phyloP scores from a whole-genome alignment of 352 stramenopile genomes.

The Thalassiosira ordinaria region DNA sequence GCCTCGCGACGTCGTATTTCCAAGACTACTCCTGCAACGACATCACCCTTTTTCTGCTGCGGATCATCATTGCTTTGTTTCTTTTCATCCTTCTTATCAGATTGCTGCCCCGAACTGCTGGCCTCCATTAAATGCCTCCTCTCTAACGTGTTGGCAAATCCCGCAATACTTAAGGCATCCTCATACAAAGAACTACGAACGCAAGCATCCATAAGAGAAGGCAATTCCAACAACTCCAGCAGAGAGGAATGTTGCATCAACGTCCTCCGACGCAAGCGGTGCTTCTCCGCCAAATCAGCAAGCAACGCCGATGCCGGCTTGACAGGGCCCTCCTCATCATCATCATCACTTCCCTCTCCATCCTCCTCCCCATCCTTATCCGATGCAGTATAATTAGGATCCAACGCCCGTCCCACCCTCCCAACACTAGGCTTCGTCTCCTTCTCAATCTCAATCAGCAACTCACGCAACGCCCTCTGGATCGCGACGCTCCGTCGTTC shows the following conservation, averaged over 20 bases:
- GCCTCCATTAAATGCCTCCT: constrained; percentile 70
- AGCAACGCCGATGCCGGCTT: constrained; percentile 42
- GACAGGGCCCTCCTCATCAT: constrained; percentile 32
- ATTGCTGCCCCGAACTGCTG: not conserved
- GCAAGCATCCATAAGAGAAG: constrained; percentile 96
- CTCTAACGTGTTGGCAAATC: constrained; percentile 90
- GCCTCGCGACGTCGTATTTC: constrained; percentile 77
- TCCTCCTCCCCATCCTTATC: constrained; percentile 34
- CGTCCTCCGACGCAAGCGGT: constrained; percentile 75
- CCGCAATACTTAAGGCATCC: constrained; percentile 94
- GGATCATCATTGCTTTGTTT: constrained; percentile 16
- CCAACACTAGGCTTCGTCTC: constrained; percentile 44
- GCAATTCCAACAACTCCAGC: constrained; percentile 97
- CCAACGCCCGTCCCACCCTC: constrained; percentile 54
- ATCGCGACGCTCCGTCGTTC: constrained; percentile 70
- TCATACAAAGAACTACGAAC: constrained; percentile 96
- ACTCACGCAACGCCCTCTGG: constrained; percentile 59
- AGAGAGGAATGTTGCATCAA: constrained; percentile 86
- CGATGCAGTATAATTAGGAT: constrained; percentile 30
- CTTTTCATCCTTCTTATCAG: constrained; percentile 9
- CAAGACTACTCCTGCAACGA: constrained; percentile 74
- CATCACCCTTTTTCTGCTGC: constrained; percentile 55
- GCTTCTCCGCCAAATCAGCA: constrained; percentile 77
- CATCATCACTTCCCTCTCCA: constrained; percentile 48
- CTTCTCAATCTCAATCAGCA: constrained; percentile 53